Base-by-base conservation (phyloP, 202 grass and related monocot genomes). In the Elaeis oleifera region DNA sequence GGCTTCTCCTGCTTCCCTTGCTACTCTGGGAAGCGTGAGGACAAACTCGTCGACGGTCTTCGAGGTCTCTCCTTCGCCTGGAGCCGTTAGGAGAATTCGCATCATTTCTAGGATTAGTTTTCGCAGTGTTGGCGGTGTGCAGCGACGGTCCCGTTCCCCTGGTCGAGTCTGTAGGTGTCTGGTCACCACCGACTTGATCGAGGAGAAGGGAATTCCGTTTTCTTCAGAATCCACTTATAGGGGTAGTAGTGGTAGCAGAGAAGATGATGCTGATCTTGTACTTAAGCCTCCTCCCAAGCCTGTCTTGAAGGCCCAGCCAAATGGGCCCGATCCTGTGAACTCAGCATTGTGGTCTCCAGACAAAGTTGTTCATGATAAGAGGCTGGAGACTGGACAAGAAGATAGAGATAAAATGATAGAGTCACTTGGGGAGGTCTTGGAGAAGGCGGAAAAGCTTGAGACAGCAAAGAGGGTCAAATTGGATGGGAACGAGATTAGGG, bases 381-480 rank as follows among this genome's bases (percentile, higher is more conserved):
- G 70, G 23, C 29, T 69, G 5, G 73, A 26, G 5, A 17, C 62
- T 20, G 66, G 60, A 16, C 53, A 89, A 65, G 76, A 85, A 23
- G 81, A 96, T 25, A 66, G 81, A 63, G 73, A 88, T 21, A 90
- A 85, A 73, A 72, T 96, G 59, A 78, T 85, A 22, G 87, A 83
- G 25, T 80, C 92, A 18, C 74, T 96, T 58, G 84, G 89, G 3
- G 87, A 90, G 77, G 87, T 85, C 58, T 71, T 96, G 72, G 84
- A 86, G 56, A 96, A 91, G 77, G 92, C 76, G 16, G 92, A 88
- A 72, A 90, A 89, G 68, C 92, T 96, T n/a, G 77, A 96, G 70
- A 72, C 63, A 16, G 79, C 75, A 15, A 77, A 53, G 60, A 66
- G 64, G 2, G 22, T 71, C 60, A 83, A 77, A 58, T 50, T 58